A percentile compares a stretch with the other conserved stretches of the same genome.
Conservation (phyloP, 2,329 filamentous ascomycete species). For the Xylariaceae sp. region DNA sequence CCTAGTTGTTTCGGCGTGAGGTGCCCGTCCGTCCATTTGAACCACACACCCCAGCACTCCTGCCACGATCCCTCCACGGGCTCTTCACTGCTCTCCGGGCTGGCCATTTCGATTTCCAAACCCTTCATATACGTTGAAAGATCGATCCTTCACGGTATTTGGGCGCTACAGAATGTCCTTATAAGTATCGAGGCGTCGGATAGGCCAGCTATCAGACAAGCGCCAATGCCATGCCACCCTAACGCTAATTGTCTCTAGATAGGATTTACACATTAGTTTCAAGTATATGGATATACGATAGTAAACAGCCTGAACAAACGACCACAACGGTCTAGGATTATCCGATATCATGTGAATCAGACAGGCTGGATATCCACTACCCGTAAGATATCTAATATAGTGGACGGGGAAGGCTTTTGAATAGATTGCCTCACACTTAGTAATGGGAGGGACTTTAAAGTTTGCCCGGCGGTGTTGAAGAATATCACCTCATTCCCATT, state of each 20-base stretch:
- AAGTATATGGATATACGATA: too few relatives aligned
- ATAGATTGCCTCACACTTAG: neutral
- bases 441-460: neutral
- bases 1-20: constrained; percentile 52
- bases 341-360: neutral
- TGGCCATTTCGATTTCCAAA: constrained; percentile 7
- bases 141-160: neutral
- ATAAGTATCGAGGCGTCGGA: too few relatives aligned
- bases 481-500: neutral
- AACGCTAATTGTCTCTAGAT: too few relatives aligned
- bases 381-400: neutral
- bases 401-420: neutral
- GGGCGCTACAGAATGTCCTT: neutral
- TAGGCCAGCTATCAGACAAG: too few relatives aligned
- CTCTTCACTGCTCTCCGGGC: neutral
- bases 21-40: constrained; percentile 64
- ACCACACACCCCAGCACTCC: constrained; percentile 57
- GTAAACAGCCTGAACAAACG: neutral
- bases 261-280: too few relatives aligned
- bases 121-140: neutral
- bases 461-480: neutral
- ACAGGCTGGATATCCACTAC: neutral
- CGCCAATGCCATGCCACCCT: too few relatives aligned
- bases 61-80: constrained; percentile 18
- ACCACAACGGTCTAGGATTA: neutral